These are phyloP conservation scores for Nicotiana otophora DNA, from an alignment of 257 asterid species.

Conservation along the genomic window DNA sequence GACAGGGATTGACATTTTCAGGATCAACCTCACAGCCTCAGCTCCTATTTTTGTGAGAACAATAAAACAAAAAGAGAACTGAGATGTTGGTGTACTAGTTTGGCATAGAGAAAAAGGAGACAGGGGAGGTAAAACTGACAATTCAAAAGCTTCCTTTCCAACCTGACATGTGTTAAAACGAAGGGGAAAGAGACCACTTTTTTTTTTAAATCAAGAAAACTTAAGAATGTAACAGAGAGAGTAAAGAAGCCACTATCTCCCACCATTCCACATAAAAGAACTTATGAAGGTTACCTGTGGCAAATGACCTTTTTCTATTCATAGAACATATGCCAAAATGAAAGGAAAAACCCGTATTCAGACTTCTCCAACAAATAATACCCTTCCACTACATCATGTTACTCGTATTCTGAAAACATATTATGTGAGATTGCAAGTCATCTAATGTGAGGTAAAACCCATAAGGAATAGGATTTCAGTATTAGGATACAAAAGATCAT, in stretches of 20 bases:
- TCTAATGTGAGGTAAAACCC: background rate
- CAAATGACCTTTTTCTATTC: background rate
- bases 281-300: background rate
- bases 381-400: background rate
- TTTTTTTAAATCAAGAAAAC: background rate
- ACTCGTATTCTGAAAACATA: background rate
- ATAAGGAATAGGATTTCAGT: background rate
- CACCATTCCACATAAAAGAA: background rate
- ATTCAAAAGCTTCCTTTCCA: background rate
- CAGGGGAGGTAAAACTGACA: background rate
- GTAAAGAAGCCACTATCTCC: background rate
- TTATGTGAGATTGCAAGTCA: background rate
- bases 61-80: background rate
- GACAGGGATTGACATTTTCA: background rate
- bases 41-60: background rate
- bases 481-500: background rate
- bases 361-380: background rate
- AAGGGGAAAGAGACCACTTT: background rate
- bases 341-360: background rate
- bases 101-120: background rate
- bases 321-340: background rate
- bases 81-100: background rate
- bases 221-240: background rate
- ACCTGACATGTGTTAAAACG: background rate
- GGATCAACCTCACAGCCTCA: background rate